Evolutionary conservation across 2,329 filamentous ascomycete species (phyloP).

Genomic region (Pseudogymnoascus sp.): DNA sequence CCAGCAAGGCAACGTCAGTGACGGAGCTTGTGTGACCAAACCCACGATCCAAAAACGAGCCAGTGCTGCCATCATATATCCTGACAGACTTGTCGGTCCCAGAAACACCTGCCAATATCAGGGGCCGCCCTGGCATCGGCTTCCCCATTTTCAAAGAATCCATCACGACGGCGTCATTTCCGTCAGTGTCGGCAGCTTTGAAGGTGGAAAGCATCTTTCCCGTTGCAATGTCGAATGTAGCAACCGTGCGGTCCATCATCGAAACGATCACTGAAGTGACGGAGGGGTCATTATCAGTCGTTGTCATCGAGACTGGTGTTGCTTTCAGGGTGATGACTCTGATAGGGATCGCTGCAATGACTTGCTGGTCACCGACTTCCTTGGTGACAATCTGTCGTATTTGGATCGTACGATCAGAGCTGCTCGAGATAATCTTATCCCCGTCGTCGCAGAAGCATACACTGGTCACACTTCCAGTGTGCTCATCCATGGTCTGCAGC

Average conservation of each 20-base stretch:
- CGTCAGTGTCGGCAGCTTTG: conserved; percentile 73
- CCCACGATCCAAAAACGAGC: conserved; percentile 73
- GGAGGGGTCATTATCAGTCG: conserved; percentile 37
- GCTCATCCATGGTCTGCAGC: conserved; percentile 86
- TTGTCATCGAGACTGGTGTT: conserved; percentile 75
- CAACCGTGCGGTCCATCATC: conserved; percentile 50
- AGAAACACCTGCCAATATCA: conserved; percentile 76
- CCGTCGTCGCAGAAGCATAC: conserved; percentile 68
- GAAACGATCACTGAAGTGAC: conserved; percentile 48
- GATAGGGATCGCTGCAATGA: conserved; percentile 67
- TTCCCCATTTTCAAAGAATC: conserved; percentile 64
- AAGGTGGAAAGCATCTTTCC: conserved; percentile 66
- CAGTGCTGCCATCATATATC: conserved; percentile 73
- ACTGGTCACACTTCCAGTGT: conserved; percentile 75
- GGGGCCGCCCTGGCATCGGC: conserved; percentile 43
- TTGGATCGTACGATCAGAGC: conserved; percentile 78
- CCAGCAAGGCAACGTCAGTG: conserved; percentile 69
- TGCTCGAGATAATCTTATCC: conserved; percentile 64
- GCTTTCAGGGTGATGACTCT: conserved; percentile 76
- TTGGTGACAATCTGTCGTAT: conserved; percentile 69
- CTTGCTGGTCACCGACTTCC: conserved; percentile 49
- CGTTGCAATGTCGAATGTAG: conserved; percentile 53
- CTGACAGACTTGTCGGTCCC: conserved; percentile 94
- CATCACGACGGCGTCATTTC: conserved; percentile 72
- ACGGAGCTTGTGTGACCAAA: conserved; percentile 95